Base-by-base conservation (phyloP, 2,329 filamentous ascomycete genomes). In the Fusarium sp. region DNA sequence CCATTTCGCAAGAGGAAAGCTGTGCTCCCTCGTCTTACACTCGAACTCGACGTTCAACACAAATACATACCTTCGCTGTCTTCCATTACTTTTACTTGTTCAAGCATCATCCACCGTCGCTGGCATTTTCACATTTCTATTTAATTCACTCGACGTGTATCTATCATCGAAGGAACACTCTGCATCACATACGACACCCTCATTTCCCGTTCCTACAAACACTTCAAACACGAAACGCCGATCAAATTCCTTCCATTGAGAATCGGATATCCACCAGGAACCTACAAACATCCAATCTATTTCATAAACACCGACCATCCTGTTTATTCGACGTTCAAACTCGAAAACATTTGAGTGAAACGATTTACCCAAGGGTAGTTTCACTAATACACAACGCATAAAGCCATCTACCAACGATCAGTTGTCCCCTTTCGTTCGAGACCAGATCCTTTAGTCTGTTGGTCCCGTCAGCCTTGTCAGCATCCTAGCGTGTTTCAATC, bases 401-500 rank as follows among this genome's bases (percentile, higher is more conserved):
- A 62, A 60, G 19, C 23, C 30, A 24, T 17, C 32, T 34, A 47
- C 19, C 40, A 20, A 38, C 39, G 14, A 36, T 32, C 49, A 46
- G 45, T 43, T 50, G 68, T 19, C 17, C 10, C 23, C 34, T 30
- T 38, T 39, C 36, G 46, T 43, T 56, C 40, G 34, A 61, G n/a
- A 46, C 24, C 42, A 34, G 45, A 64, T 55, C 42, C 32, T 54
- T 53, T 46, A 63, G 58, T 46, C 39, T 65, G 43, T 63, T 59
- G 56, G 59, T 59, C 50, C 50, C 42, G 24, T 65, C 61, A 51
- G 56, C 48, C 34, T 69, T 40, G 53, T 68, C 46, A 68, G 66
- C 66, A 58, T 65, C 60, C 66, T 60, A 66, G 60, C 56, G 63
- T 43, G 70, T 72, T 72, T 72, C 70, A 70, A 66, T 56, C 17